These are phyloP conservation scores for Tylopilus sp. DNA, from an alignment of 1,284 basidiomycete species.

Conservation along the genomic window DNA sequence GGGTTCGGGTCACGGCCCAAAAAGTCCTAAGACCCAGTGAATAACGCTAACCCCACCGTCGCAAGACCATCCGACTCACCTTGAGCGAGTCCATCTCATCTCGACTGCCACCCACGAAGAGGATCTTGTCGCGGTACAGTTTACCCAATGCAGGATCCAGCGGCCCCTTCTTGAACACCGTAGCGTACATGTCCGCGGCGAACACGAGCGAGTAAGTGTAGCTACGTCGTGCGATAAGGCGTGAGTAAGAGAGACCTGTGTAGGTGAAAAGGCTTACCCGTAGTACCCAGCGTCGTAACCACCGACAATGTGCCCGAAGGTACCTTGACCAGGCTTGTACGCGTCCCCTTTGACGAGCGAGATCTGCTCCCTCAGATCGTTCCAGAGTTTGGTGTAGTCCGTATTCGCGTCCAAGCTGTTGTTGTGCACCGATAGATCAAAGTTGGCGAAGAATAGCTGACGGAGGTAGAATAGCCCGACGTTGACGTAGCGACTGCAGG, in stretches of 20 bases:
- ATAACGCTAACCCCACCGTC: not conserved
- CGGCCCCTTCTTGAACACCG: constrained; percentile 74
- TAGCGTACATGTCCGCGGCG: constrained; percentile 42
- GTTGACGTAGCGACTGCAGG: constrained; percentile 76
- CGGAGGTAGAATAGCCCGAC: constrained; percentile 83
- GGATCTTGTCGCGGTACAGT: constrained; percentile 63
- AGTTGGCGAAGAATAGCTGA: constrained; percentile 82
- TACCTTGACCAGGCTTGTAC: constrained; percentile 66
- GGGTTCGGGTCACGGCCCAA: constrained; percentile 80
- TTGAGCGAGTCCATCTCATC: constrained; percentile 68
- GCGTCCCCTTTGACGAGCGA: constrained; percentile 71
- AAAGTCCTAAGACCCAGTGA: constrained; percentile 62
- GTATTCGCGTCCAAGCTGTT: constrained; percentile 56
- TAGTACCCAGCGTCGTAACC: constrained; percentile 81
- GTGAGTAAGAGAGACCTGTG: not conserved
- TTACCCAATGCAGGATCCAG: constrained; percentile 69
- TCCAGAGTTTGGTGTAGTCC: constrained; percentile 82
- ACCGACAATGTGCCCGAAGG: constrained; percentile 22
- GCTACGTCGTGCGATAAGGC: not conserved
- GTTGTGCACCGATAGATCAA: constrained; percentile 80
- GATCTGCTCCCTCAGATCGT: constrained; percentile 70
- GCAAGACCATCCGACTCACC: constrained; percentile 44
- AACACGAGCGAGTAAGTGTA: constrained; percentile 39
- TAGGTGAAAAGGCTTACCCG: constrained; percentile 53
- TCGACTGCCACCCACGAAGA: constrained; percentile 63